Base-by-base conservation (phyloP, 2,329 filamentous ascomycete genomes). In the Purpureocillium takamizusanense region DNA sequence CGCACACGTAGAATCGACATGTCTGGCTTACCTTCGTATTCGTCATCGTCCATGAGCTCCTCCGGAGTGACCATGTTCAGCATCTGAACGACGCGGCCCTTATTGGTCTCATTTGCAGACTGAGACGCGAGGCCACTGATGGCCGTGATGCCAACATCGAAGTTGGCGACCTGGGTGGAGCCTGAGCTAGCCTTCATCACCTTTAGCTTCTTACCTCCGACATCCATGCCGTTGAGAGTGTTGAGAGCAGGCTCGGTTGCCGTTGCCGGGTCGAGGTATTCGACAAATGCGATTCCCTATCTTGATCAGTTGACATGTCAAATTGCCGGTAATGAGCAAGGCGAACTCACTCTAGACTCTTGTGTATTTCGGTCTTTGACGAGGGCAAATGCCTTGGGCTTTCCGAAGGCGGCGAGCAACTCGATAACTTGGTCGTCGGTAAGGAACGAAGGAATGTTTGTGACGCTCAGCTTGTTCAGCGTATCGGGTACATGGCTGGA, bases 21-120 rank as follows among this genome's bases (percentile, higher is more conserved):
- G 34, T 2, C 10, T 12, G n/a, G 30, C 69, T 55, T 72, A 89
- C 90, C 90, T 64, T 95, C 86, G 54, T 95, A 97, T 54, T 98
- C 92, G 28, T 97, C 89, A 37, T 81, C 81, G 56, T 97, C 89
- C 63, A 95, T 79, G 17, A 98, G 69, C 63, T 98, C 92, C 52
- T 98, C 92, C 0, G 88, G 74, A 0, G 92, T 98, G 28, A 98
- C 90, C 92, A 98, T 98, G 68, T 98, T 98, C 55, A 98, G 76
- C 44, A 98, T 69, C 63, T 95, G 90, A 43, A 98, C 61, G 13
- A 98, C 90, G 40, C 86, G 78, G 47, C 85, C 85, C 43, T 82
- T 79, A 50, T 94, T 88, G 27, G 84, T 70, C 43, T 89, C 84
- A 40, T 74, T 74, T 29, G 85, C 83, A 3, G 81, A 86, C 15